Percentiles rank a stretch among this genome's conserved stretches.
phyloP scores from a whole-genome alignment of 768 basidiomycete species.

The Hypsizygus marmoreus region DNA sequence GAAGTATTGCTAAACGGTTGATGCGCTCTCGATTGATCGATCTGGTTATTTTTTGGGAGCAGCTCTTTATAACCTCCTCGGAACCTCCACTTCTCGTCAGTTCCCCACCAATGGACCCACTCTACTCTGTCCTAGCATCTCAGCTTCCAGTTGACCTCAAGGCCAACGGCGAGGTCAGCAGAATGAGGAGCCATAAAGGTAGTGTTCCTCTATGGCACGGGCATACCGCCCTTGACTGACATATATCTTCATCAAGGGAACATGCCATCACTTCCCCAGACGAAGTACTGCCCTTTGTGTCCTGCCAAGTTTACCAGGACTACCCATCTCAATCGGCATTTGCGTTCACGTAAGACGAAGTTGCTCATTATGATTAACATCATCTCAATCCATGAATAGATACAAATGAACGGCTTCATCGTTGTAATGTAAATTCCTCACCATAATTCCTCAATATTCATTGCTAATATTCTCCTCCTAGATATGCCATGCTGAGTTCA shows the following conservation, averaged over 20 bases:
- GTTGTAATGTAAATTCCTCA: conserved; percentile 58
- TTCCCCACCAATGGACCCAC: conserved; percentile 30
- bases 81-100: conserved; percentile 20
- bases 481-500: conserved; percentile 71
- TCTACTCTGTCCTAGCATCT: conserved; percentile 25
- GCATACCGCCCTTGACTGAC: neutral
- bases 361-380: neutral
- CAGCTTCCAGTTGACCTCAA: conserved; percentile 37
- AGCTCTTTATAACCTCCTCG: conserved; percentile 36
- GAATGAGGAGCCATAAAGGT: conserved; percentile 47
- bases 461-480: conserved; percentile 29
- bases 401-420: conserved; percentile 65
- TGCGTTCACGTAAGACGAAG: conserved; percentile 64
- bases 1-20: neutral
- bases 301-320: conserved; percentile 75
- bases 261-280: conserved; percentile 71
- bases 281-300: conserved; percentile 66
- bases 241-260: conserved; percentile 44
- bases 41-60: too few relatives aligned
- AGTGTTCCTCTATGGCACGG: neutral
- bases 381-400: conserved; percentile 40
- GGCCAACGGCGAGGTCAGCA: conserved; percentile 43
- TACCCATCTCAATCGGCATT: conserved; percentile 72
- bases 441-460: neutral
- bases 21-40: conserved; percentile 9